Percentiles rank a stretch among this genome's conserved stretches.
These are phyloP conservation scores for Annulohypoxylon stygium DNA, from an alignment of 495 filamentous ascomycete genomes.

Conservation along the genomic window DNA sequence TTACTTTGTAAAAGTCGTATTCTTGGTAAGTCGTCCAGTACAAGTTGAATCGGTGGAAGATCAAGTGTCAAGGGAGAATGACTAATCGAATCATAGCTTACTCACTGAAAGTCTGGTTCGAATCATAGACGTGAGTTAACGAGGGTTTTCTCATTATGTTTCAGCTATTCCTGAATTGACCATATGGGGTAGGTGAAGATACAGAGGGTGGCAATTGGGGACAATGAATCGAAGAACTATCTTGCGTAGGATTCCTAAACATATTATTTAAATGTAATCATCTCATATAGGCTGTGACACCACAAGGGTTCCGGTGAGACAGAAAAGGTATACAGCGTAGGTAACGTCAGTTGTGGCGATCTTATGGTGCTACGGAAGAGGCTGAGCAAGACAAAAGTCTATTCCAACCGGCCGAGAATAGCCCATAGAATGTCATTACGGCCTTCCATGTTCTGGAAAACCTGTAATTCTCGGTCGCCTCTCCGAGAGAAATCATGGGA, in stretches of 20 bases:
- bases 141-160: too few species aligned
- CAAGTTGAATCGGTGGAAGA: too few species aligned
- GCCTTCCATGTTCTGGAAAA: constrained; percentile 13
- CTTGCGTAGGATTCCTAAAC: not conserved
- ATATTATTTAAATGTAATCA: not conserved
- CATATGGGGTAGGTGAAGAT: not conserved
- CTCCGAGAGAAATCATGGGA: not conserved
- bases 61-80: too few species aligned
- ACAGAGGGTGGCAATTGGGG: not conserved
- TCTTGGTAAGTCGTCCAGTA: too few species aligned
- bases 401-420: not conserved
- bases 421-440: not conserved
- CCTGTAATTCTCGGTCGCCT: not conserved
- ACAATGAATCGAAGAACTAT: not conserved
- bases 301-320: not conserved
- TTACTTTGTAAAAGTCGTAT: too few species aligned
- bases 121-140: too few species aligned
- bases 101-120: too few species aligned
- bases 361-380: not conserved
- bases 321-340: not conserved
- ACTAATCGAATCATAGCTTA: too few species aligned
- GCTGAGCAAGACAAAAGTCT: not conserved
- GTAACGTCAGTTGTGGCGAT: not conserved
- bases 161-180: too few species aligned
- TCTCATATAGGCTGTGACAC: not conserved